These are phyloP conservation scores for Malus sylvestris DNA, from an alignment of 306 rosid genomes.

Conservation along the genomic window DNA sequence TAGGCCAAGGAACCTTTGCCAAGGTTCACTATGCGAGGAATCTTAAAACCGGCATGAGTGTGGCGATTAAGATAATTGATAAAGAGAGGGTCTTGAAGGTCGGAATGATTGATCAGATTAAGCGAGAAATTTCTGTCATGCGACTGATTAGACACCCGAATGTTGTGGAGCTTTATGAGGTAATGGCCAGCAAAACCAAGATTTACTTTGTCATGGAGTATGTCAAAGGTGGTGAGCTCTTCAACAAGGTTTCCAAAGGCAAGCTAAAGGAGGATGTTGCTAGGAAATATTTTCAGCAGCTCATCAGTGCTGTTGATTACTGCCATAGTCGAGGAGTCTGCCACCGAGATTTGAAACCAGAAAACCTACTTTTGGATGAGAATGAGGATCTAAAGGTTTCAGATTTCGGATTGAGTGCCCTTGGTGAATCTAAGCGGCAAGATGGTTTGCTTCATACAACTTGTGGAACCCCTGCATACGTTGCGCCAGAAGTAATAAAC, in stretches of 20 bases:
- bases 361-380: slow-evolving; percentile 88
- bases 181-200: slow-evolving; percentile 91
- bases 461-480: slow-evolving; percentile 97
- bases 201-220: slow-evolving; percentile 90
- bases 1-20: slow-evolving; percentile 99
- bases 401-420: slow-evolving; percentile 88
- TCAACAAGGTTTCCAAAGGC: slow-evolving; percentile 80
- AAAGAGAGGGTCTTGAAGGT: slow-evolving; percentile 80
- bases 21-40: slow-evolving; percentile 88
- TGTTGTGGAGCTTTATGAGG: slow-evolving; percentile 92
- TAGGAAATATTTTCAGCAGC: slow-evolving; percentile 75
- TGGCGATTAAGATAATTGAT: slow-evolving; percentile 75
- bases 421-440: slow-evolving; percentile 61
- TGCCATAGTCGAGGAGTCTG: slow-evolving; percentile 87
- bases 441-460: slow-evolving; percentile 96
- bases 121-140: slow-evolving; percentile 91
- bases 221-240: slow-evolving; percentile 91
- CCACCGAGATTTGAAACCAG: slow-evolving; percentile 92
- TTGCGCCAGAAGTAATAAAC: slow-evolving; percentile 86
- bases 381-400: slow-evolving; percentile 84
- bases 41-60: slow-evolving; percentile 57
- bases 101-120: slow-evolving; percentile 86
- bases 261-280: slow-evolving; percentile 75
- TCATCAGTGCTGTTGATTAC: slow-evolving; percentile 83
- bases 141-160: slow-evolving; percentile 67